Evolutionary conservation across 345 rosid genomes (phyloP).

Genomic region (Linum trigynum): DNA sequence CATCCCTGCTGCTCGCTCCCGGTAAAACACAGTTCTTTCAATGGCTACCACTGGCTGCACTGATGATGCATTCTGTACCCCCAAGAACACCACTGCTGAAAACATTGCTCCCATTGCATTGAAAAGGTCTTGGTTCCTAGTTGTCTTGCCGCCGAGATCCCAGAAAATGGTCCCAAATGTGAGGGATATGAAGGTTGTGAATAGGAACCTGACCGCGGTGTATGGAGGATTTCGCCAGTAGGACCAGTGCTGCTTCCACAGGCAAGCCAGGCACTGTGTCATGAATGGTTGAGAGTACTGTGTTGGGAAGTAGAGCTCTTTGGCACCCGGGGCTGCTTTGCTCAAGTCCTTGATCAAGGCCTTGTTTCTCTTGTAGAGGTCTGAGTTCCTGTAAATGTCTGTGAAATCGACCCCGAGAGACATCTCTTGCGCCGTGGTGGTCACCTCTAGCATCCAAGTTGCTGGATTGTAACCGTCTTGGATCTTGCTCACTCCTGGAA

Average conservation of each 20-base stretch:
- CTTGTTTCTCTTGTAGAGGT: conserved; percentile 1
- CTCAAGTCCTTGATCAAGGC: conserved; percentile 4
- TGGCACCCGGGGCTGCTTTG: neutral
- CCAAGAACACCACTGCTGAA: neutral
- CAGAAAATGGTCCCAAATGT: neutral
- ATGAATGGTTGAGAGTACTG: neutral
- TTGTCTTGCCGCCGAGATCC: neutral
- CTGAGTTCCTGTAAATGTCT: neutral
- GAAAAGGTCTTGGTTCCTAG: neutral
- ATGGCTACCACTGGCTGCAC: conserved; percentile 4
- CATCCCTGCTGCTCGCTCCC: conserved; percentile 3
- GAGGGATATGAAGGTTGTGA: conserved; percentile 2
- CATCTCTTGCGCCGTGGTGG: neutral
- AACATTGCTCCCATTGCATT: conserved; percentile 4
- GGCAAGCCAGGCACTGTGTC: neutral
- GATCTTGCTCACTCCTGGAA: neutral
- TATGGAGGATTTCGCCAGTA: conserved; percentile 3
- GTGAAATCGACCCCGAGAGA: neutral
- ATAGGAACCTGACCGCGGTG: conserved; percentile 1
- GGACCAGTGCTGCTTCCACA: conserved; percentile 5
- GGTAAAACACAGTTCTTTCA: conserved; percentile 3
- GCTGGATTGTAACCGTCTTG: neutral
- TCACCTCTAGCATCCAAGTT: conserved; percentile 1
- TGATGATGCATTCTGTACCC: conserved; percentile 1
- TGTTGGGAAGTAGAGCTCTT: conserved; percentile 2